These are phyloP conservation scores for Vitis hybrid DNA, from an alignment of 177 flowering plant genomes.

Conservation along the genomic window DNA sequence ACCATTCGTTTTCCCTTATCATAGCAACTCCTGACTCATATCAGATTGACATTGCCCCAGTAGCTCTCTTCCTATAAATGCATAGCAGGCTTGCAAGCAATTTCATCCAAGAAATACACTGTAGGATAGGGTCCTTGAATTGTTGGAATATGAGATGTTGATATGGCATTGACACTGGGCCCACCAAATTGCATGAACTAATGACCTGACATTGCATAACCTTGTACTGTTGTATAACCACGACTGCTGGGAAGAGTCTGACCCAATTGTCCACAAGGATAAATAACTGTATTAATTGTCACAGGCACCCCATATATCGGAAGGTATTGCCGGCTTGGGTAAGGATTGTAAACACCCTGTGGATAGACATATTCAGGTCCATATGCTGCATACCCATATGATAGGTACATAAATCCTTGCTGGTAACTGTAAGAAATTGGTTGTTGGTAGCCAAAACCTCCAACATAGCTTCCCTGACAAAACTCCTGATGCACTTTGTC, in stretches of 20 bases:
- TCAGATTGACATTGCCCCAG: too few relatives aligned
- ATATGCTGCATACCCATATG: constrained; percentile 82
- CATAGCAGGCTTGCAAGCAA: too few relatives aligned
- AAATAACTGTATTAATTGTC: constrained; percentile 56
- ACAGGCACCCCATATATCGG: constrained; percentile 88
- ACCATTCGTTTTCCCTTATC: too few relatives aligned
- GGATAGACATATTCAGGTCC: constrained; percentile 82
- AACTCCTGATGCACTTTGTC: too few relatives aligned
- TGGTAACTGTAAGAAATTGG: constrained; percentile 72
- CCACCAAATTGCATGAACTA: constrained; percentile 75
- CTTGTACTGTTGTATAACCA: constrained; percentile 64
- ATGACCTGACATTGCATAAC: constrained; percentile 82
- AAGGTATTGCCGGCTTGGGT: constrained; percentile 81
- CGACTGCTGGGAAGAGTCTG: constrained; percentile 69
- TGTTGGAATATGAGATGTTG: constrained; percentile 64
- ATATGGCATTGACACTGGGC: constrained; percentile 62
- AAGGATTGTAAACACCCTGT: constrained; percentile 90
- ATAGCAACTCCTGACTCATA: too few relatives aligned
- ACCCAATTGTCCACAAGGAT: constrained; percentile 74
- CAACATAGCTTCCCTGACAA: constrained; percentile 43
- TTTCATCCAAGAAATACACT: constrained; percentile 14
- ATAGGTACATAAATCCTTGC: constrained; percentile 75
- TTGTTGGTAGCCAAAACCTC: constrained; percentile 75
- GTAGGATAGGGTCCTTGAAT: constrained; percentile 68
- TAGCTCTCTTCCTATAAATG: too few relatives aligned